Conservation (phyloP, 768 basidiomycete species). For the Amanita jacksonii region DNA sequence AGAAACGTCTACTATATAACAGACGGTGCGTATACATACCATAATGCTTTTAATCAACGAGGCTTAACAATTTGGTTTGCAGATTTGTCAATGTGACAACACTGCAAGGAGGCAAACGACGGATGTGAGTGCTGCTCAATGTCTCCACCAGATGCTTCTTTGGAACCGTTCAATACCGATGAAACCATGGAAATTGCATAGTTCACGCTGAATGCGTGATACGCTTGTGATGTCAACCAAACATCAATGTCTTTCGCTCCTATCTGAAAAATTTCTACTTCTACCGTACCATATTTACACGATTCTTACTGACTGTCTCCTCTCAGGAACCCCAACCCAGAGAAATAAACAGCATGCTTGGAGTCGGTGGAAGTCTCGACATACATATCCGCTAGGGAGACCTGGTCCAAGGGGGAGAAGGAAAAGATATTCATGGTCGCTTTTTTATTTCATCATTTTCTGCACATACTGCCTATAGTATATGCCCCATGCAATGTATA, state of each 20-base stretch:
- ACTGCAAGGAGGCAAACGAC: conserved; percentile 85
- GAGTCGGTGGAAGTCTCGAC: conserved; percentile 8
- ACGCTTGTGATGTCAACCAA: conserved; percentile 70
- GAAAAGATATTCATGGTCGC: not conserved
- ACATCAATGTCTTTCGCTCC: conserved; percentile 99
- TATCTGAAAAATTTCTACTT: conserved; percentile 68
- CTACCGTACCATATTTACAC: conserved; percentile 10
- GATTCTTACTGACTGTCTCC: conserved; percentile 4
- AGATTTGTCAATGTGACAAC: conserved; percentile 94
- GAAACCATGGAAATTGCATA: conserved; percentile 69
- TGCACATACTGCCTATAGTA: conserved; percentile 7
- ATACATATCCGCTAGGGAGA: not conserved
- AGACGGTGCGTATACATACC: conserved; percentile 51
- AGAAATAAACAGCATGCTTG: conserved; percentile 36
- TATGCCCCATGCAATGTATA: not conserved
- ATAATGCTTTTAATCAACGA: not conserved
- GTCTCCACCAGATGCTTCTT: conserved; percentile 7
- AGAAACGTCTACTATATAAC: conserved; percentile 94
- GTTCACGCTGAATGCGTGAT: conserved; percentile 87
- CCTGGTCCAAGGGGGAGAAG: not conserved
- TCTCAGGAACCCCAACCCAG: conserved; percentile 54
- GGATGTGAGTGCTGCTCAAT: conserved; percentile 65
- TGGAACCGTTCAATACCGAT: conserved; percentile 26
- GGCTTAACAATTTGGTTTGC: not conserved
- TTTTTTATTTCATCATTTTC: conserved; percentile 9